These are phyloP conservation scores for Teunomyces cretensis DNA, from an alignment of 805 yeast genomes.

Conservation along the genomic window DNA sequence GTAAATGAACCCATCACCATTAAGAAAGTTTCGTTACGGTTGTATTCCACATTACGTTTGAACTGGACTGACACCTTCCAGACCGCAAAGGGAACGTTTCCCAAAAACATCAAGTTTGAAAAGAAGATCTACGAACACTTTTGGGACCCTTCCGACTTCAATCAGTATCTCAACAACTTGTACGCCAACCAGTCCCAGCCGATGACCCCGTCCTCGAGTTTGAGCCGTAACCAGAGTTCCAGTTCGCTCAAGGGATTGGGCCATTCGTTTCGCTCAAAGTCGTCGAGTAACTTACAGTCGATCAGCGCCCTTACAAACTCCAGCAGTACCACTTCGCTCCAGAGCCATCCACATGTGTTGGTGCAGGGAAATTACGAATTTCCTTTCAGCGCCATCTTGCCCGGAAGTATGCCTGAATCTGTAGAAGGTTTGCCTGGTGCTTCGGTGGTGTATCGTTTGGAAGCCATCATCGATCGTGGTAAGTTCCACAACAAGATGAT, in stretches of 20 bases:
- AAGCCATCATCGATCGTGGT: constrained; percentile 81
- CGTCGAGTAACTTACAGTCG: constrained; percentile 34
- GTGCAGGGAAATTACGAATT: constrained; percentile 82
- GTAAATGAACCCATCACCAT: constrained; percentile 73
- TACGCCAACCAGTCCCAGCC: constrained; percentile 5
- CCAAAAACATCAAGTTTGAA: constrained; percentile 53
- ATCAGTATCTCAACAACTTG: constrained; percentile 35
- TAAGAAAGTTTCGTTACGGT: constrained; percentile 59
- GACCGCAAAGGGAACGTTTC: constrained; percentile 45
- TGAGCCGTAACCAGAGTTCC: constrained; percentile 38
- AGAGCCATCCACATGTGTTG: constrained; percentile 35
- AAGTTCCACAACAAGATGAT: constrained; percentile 65
- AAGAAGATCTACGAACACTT: constrained; percentile 69
- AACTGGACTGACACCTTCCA: constrained; percentile 59
- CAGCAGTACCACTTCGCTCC: not conserved
- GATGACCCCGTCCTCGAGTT: not conserved
- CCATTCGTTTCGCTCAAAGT: constrained; percentile 32
- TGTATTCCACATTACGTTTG: constrained; percentile 66
- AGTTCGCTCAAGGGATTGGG: constrained; percentile 43
- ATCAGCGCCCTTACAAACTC: constrained; percentile 31
- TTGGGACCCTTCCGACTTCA: constrained; percentile 71
- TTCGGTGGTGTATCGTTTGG: constrained; percentile 66
- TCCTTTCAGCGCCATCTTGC: constrained; percentile 82
- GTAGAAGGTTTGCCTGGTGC: constrained; percentile 88
- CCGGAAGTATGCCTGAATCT: constrained; percentile 83